A percentile compares a stretch with the other conserved stretches of the same genome.
Conservation (phyloP, 2,329 filamentous ascomycete genomes). For the Ceratocystis cubensis region DNA sequence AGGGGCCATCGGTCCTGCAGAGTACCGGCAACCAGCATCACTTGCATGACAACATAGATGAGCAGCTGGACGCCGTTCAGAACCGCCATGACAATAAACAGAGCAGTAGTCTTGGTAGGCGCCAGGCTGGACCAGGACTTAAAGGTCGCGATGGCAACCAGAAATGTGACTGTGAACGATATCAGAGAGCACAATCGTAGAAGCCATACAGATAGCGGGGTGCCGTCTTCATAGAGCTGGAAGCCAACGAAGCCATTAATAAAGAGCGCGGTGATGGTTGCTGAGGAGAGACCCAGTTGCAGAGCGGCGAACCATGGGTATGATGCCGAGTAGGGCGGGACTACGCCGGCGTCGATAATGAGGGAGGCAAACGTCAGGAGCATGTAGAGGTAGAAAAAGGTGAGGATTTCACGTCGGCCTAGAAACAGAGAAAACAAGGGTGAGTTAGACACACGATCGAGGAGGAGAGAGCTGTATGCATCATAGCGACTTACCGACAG, state of each 20-base stretch:
- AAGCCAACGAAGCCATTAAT: conserved; percentile 99
- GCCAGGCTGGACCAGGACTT: conserved; percentile 77
- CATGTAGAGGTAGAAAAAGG: conserved; percentile 97
- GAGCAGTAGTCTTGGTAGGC: conserved; percentile 71
- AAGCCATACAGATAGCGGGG: conserved; percentile 84
- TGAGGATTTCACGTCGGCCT: conserved; percentile 58
- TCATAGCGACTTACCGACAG: conserved; percentile 57
- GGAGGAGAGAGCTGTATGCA: no score
- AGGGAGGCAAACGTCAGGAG: conserved; percentile 78
- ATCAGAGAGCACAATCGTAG: conserved; percentile 62
- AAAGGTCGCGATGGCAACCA: conserved; percentile 84
- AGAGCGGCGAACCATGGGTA: conserved; percentile 87
- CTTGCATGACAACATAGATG: conserved; percentile 76
- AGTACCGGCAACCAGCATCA: conserved; percentile 77
- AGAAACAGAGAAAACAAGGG: neutral
- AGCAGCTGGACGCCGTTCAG: conserved; percentile 78
- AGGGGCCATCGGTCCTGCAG: conserved; percentile 92
- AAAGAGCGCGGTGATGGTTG: conserved; percentile 74
- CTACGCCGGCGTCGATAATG: conserved; percentile 81
- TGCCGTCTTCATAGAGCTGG: conserved; percentile 95
- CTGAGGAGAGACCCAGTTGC: conserved; percentile 73
- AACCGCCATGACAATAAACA: conserved; percentile 87
- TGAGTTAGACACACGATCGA: neutral
- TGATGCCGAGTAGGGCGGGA: conserved; percentile 64
- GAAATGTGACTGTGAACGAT: conserved; percentile 77